Percentiles rank a stretch among this genome's conserved stretches.
phyloP scores from a whole-genome alignment of 192 early-diverging fungal species.

The Podila verticillata region DNA sequence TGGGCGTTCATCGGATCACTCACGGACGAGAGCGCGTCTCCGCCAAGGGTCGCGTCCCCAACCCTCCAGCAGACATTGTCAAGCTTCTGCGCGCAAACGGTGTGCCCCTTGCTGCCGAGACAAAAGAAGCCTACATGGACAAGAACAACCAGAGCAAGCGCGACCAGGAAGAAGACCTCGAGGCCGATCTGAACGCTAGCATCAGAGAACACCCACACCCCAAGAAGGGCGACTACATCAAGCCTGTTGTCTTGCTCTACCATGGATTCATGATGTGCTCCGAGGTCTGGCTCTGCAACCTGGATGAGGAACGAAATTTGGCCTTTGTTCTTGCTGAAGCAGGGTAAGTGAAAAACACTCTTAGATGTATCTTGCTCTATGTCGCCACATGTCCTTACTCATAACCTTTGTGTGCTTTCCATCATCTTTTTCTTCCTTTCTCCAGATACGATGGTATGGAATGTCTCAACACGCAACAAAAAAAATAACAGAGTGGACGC shows the following conservation, averaged over 20 bases:
- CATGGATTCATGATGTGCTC: slow-evolving; percentile 96
- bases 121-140: slow-evolving; percentile 17
- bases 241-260: slow-evolving; percentile 93
- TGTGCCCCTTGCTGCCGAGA: slow-evolving; percentile 50
- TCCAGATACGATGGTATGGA: too few species aligned
- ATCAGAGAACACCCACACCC: slow-evolving; percentile 14
- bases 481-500: background rate
- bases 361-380: background rate
- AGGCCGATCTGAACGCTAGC: slow-evolving; percentile 23
- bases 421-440: too few species aligned
- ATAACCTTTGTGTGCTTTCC: background rate
- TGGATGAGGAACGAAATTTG: slow-evolving; percentile 77
- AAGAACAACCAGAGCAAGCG: slow-evolving; percentile 1
- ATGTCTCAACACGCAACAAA: too few species aligned
- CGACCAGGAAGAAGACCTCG: slow-evolving; percentile 38
- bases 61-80: slow-evolving; percentile 35
- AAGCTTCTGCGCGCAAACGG: slow-evolving; percentile 36
- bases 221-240: slow-evolving; percentile 46
- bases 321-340: slow-evolving; percentile 88
- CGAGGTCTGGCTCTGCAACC: slow-evolving; percentile 91
- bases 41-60: slow-evolving; percentile 7
- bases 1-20: slow-evolving; percentile 86
- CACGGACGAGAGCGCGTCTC: slow-evolving; percentile 32
- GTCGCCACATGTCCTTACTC: background rate
- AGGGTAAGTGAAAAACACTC: slow-evolving; percentile 46